Conservation (phyloP, 257 asterid genomes). For the Primulina huaijiensis region DNA sequence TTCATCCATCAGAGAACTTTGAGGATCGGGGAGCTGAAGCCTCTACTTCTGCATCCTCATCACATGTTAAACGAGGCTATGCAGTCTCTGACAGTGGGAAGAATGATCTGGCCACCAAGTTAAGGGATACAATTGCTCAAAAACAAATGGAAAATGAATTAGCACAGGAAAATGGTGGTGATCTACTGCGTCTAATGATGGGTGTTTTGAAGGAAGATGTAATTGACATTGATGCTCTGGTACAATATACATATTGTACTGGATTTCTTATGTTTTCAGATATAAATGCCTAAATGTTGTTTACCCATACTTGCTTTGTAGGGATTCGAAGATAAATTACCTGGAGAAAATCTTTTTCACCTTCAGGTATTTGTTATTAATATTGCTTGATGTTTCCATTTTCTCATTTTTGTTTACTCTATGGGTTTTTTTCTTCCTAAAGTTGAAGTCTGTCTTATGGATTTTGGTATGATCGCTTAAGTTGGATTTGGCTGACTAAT, state of each 20-base stretch:
- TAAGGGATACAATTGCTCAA: constrained; percentile 89
- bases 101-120: constrained; percentile 81
- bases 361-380: constrained; percentile 69
- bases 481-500: too few species aligned
- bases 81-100: constrained; percentile 57
- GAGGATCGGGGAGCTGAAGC: constrained; percentile 65
- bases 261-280: constrained; percentile 23
- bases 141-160: constrained; percentile 83
- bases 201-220: constrained; percentile 93
- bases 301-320: constrained; percentile 36
- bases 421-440: background rate
- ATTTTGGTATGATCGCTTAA: background rate
- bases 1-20: constrained; percentile 69
- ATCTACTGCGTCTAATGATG: constrained; percentile 88
- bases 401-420: background rate
- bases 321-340: constrained; percentile 93
- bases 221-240: constrained; percentile 80
- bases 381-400: background rate
- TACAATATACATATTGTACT: constrained; percentile 31
- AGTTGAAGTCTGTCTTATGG: background rate
- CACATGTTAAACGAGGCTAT: constrained; percentile 50
- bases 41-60: constrained; percentile 74
- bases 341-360: constrained; percentile 79
- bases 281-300: constrained; percentile 21
- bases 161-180: constrained; percentile 68